Evolutionary conservation across 805 yeast genomes (phyloP), one percentile per base, ranked within the genome.

Genomic region (Lachancea sp.): DNA sequence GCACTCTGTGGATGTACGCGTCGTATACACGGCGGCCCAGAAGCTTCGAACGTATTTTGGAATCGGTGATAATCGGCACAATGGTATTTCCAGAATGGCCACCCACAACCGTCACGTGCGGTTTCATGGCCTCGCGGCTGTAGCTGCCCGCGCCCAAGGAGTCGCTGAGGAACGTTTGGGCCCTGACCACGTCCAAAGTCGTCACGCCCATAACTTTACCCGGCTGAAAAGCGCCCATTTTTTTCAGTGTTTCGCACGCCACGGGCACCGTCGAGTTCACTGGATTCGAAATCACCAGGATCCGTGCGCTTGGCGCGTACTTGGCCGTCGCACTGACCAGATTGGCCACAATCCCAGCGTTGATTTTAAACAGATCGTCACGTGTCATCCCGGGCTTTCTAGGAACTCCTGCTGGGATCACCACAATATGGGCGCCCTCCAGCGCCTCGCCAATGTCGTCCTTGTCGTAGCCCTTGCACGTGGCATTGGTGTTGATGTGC

Each of bases 331-430:
- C 77, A 63, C 76, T 70, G 55, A 86, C 86, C 63, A 83, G 72
- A 63, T 79, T 83, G 67, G 84, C 74, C 44, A 83, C 87, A 64
- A 83, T 83, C 23, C 84, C 80, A 29, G 90, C 92, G 59, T 83
- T 83, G 68, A 86, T 81, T 69, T 79, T 78, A 75, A 83, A 83
- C 62, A 83, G 72, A 64, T 83, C 92, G 63, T 82, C 90, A 68
- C 92, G 76, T 53, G 90, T 79, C 90, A 83, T 83, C 56, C 92
- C 92, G 48, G 89, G 89, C 66, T 83, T 83, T 71, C 92, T 77
- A 64, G 92, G 90, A 45, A 83, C 87, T 69, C 92, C 92, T 33
- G 92, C 92, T 53, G 90, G 89, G 63, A 89, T 85, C 44, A 89
- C 76, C 39, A 89, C 89, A 45, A 89, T 80, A 55, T 88, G 94